phyloP scores from a whole-genome alignment of 2,329 filamentous ascomycete genomes.

The Metarhizium guizhouense region DNA sequence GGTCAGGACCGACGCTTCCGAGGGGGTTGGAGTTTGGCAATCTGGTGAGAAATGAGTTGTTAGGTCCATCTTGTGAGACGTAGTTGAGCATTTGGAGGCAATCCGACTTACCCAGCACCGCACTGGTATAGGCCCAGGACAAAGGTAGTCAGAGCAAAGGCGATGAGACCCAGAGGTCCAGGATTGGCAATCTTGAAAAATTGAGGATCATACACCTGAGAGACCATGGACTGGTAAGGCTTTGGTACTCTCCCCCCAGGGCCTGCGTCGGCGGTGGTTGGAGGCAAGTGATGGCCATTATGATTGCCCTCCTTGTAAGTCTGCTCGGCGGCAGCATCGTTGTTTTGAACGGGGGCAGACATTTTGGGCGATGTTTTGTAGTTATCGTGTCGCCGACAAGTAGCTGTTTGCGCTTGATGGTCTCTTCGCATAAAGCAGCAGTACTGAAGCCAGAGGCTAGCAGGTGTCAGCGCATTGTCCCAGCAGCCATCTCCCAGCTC shows the following conservation, averaged over 20 bases:
- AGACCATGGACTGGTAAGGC: conserved; percentile 25
- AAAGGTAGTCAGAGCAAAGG: conserved; percentile 59
- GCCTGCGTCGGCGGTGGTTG: background rate
- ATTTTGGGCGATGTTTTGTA: background rate
- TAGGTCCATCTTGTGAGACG: background rate
- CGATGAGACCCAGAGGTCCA: conserved; percentile 49
- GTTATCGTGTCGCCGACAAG: background rate
- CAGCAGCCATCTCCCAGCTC: background rate
- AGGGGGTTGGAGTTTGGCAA: conserved; percentile 25
- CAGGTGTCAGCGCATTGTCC: background rate
- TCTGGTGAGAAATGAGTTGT: conserved; percentile 9
- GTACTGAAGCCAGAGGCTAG: background rate
- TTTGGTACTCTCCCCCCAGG: conserved; percentile 3
- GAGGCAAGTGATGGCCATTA: background rate
- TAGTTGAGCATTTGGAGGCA: background rate
- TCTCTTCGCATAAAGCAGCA: background rate
- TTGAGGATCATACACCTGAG: conserved; percentile 23
- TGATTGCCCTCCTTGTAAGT: conserved; percentile 5
- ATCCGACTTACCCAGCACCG: conserved; percentile 36
- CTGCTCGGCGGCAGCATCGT: conserved; percentile 1
- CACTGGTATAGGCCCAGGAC: conserved; percentile 41
- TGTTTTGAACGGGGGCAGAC: background rate
- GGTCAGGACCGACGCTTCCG: conserved; percentile 23
- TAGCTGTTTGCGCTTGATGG: background rate
- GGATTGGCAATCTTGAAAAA: conserved; percentile 46